phyloP scores from a whole-genome alignment of 495 filamentous ascomycete genomes.

The Xylaria longipes region DNA sequence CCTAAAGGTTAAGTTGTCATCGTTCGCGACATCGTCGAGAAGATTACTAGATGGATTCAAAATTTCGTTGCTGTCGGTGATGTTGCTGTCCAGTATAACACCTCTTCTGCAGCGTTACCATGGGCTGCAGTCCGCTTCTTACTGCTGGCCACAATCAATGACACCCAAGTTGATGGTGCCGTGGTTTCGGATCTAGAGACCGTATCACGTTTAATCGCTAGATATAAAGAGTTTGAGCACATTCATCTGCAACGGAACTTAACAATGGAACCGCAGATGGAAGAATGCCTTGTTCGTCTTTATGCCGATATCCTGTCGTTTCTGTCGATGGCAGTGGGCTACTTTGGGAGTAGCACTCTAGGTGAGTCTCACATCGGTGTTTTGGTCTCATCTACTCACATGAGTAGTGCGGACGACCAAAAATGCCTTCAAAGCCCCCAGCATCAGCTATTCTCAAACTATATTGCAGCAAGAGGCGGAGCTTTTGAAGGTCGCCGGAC shows the following conservation, averaged over 20 bases:
- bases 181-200: not conserved
- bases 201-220: not conserved
- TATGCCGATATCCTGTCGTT: not conserved
- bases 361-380: not conserved
- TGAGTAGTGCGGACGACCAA: not conserved
- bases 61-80: conserved; percentile 42
- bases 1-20: conserved; percentile 17
- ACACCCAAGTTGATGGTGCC: not conserved
- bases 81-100: conserved; percentile 40
- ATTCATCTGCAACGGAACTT: not conserved
- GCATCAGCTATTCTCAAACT: not conserved
- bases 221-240: not conserved
- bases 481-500: not conserved
- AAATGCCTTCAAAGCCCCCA: not conserved
- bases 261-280: not conserved
- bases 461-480: not conserved
- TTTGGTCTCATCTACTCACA: not conserved
- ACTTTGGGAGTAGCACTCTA: not conserved
- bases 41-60: conserved; percentile 37
- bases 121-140: conserved; percentile 41
- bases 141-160: not conserved
- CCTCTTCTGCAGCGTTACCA: conserved; percentile 39
- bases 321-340: not conserved
- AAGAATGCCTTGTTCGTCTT: not conserved
- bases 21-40: conserved; percentile 35